A percentile compares a stretch with the other conserved stretches of the same genome.
phyloP scores from a whole-genome alignment of 1,139 yeast species.

The Yamadazyma friedrichii region DNA sequence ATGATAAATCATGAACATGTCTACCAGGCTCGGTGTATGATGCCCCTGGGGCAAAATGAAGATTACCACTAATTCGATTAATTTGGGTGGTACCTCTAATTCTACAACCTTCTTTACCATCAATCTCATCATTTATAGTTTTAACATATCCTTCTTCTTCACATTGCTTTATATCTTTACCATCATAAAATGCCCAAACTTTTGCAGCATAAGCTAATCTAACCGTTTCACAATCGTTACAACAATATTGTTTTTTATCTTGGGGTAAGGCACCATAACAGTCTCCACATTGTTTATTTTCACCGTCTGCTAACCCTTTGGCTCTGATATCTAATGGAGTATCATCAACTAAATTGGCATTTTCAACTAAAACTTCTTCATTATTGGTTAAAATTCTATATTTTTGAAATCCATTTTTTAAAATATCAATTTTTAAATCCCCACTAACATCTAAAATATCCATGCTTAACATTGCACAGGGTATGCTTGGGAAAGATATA shows the following conservation, averaged over 20 bases:
- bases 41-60: conserved; percentile 95
- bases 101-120: conserved; percentile 76
- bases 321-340: conserved; percentile 33
- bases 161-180: conserved; percentile 83
- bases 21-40: conserved; percentile 53
- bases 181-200: conserved; percentile 91
- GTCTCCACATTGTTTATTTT: conserved; percentile 66
- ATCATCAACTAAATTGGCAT: conserved; percentile 27
- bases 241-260: conserved; percentile 61
- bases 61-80: conserved; percentile 83
- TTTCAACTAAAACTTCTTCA: conserved; percentile 30
- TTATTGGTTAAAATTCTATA: conserved; percentile 40
- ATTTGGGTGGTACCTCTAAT: conserved; percentile 76
- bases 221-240: conserved; percentile 84
- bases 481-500: conserved; percentile 76
- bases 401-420: conserved; percentile 69
- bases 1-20: conserved; percentile 83
- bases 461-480: conserved; percentile 63
- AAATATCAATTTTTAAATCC: conserved; percentile 71
- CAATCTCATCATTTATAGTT: conserved; percentile 53
- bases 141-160: conserved; percentile 82
- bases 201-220: conserved; percentile 71
- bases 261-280: conserved; percentile 87
- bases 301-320: conserved; percentile 37
- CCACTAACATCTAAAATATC: conserved; percentile 80